Base-by-base conservation (phyloP, 164 flowering plant genomes). In the Vitis vinifera region DNA sequence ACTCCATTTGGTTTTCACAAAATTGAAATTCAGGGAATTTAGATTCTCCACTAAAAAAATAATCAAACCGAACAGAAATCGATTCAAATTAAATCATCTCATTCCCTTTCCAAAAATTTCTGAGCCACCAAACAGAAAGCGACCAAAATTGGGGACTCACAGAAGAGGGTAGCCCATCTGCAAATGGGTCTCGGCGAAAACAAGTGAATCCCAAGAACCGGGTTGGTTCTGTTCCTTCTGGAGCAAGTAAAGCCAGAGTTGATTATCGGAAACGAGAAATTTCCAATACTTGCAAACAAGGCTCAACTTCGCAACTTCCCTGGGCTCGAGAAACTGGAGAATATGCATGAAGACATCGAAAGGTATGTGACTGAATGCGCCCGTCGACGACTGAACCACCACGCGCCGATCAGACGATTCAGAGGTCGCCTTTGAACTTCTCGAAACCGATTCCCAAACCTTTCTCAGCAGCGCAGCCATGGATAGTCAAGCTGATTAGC, bases 161-260 rank as follows among this genome's bases (percentile, higher is more conserved):
- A 57, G 83, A 64, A 85, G 84, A 55, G 96, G 91, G 67, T 76
- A 78, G 0, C 92, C 93, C 1, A 77, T 81, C 58, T 91, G 75
- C 78, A 94, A 73, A 57, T 73, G 69, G 15, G 84, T 84, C 59
- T 94, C 98, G 10, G 91, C 85, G 69, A 94, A 94, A 77, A 86
- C 79, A 65, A 87, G 62, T 15, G 90, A 79, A 14, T 91, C 95
- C 88, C 88, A 88, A 8, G 86, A 73, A 3, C 6, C 44, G 37
- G 68, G 62, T 9, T 74, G 76, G 23, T 79, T 77, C 30, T 62
- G 83, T 48, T 69, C 77, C 59, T 76, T 78, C 69, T 83, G 91
- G 49, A 94, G 82, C 75, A 88, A 94, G 79, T 72, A 80, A 68
- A 91, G 78, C 98, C 98, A 94, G 8, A 94, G 79, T 16, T 79